Evolutionary conservation across 2,329 filamentous ascomycete species (phyloP).

Genomic region (Colletotrichum sp.): DNA sequence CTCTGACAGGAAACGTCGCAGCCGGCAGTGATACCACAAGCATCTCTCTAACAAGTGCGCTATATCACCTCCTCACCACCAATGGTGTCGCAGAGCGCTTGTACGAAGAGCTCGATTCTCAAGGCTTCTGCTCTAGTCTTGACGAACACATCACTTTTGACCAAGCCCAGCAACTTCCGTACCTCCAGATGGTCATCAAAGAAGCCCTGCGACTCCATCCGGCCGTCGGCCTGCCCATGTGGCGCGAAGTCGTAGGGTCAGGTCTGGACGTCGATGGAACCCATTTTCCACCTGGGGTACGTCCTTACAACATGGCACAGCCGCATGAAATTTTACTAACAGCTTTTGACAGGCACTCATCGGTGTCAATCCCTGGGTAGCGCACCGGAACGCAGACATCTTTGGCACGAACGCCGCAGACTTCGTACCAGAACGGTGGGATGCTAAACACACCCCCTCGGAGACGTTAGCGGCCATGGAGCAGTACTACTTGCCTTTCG

Average conservation of each 20-base stretch:
- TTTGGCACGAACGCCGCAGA: neutral
- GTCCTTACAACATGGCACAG: too few species aligned
- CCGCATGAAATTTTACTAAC: neutral
- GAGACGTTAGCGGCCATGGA: neutral
- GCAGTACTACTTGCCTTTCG: neutral
- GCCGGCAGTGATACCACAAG: neutral
- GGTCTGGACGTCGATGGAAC: neutral
- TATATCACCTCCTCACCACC: neutral
- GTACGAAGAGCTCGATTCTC: neutral
- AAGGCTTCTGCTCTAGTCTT: neutral
- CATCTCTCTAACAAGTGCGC: neutral
- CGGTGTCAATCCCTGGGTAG: neutral
- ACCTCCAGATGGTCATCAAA: neutral
- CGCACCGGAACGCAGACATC: neutral
- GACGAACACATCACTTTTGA: neutral
- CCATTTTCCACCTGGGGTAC: neutral
- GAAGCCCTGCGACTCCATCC: neutral
- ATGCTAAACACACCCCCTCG: neutral
- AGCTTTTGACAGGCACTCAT: neutral
- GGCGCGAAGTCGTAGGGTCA: neutral
- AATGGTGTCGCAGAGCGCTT: neutral
- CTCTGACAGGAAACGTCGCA: neutral
- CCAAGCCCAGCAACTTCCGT: neutral
- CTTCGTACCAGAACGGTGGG: neutral
- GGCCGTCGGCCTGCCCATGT: neutral